Evolutionary conservation across 1,139 yeast species (phyloP).

Genomic region (Saccharomyces hybrid): DNA sequence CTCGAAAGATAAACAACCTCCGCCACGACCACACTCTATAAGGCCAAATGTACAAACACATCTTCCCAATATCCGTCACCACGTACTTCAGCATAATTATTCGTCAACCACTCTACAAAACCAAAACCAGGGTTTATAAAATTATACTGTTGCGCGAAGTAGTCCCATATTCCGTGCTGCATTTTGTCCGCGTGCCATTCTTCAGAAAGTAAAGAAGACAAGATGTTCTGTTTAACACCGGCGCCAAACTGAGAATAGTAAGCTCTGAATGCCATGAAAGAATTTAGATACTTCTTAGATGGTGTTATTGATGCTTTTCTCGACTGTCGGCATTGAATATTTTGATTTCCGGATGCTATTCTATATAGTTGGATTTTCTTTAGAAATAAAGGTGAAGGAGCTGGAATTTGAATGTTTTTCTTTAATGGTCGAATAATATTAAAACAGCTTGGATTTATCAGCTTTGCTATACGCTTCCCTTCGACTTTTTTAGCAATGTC

Average conservation of each 20-base stretch:
- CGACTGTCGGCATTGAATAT: neutral
- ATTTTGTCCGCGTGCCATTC: constrained; percentile 50
- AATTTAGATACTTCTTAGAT: neutral
- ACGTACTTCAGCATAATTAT: constrained; percentile 1
- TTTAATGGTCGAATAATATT: neutral
- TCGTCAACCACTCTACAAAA: constrained; percentile 1
- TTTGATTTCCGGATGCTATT: neutral
- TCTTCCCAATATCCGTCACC: constrained; percentile 1
- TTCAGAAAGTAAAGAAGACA: neutral
- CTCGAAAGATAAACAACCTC: constrained; percentile 1
- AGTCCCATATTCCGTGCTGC: constrained; percentile 43
- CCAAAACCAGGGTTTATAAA: constrained; percentile 1
- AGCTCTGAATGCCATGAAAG: constrained; percentile 3
- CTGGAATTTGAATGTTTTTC: neutral
- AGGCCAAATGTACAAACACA: constrained; percentile 1
- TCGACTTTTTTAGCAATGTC: neutral
- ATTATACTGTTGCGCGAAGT: constrained; percentile 3
- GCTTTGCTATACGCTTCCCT: neutral
- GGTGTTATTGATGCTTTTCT: neutral
- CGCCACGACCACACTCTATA: constrained; percentile 1
- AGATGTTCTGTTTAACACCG: constrained; percentile 1
- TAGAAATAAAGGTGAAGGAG: neutral
- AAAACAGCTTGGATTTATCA: neutral
- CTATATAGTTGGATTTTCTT: neutral
- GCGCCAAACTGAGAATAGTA: neutral